Evolutionary conservation across 768 basidiomycete species (phyloP), one percentile per base, ranked within the genome.

Genomic region (Stropharia rugosoannulata): DNA sequence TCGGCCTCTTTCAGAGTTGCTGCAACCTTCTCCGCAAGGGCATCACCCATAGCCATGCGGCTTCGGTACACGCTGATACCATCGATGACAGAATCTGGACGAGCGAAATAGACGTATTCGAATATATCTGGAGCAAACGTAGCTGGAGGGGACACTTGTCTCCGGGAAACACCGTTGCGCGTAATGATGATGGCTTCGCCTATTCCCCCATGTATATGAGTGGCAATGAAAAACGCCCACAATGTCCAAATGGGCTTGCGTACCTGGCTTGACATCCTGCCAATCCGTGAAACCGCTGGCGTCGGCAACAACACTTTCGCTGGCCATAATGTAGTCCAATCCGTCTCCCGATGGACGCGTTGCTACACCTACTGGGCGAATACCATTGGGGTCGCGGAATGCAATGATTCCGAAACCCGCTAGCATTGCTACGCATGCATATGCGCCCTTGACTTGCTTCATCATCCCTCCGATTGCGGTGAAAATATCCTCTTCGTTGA

Each of bases 401-500:
- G 90, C 97, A 67, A 99, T 95, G 57, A 98, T 88, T 0, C 97
- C 97, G 70, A 98, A 98, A 38, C 97, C 97, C 27, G 97, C 96
- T 39, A 99, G 82, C 97, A 99, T 98, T n/a, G 91, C 93, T 10
- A 95, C 89, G 67, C 95, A 98, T 1, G 95, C 96, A 71, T 98
- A 99, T 2, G 94, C 96, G 46, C 97, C 97, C 64, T 82, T 88
- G 69, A 87, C 88, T 59, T 93, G 87, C 55, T 80, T 74, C 88
- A 95, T 98, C 70, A 98, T 81, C 6, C 90, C 89, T 11, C 89
- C 82, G 51, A 98, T 86, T 32, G 97, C 96, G 13, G 86, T 91
- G 73, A 99, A 98, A 62, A 99, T 97, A 72, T 99, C 97, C 63
- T 99, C 97, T 68, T 98, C 96, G 68, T 98, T 98, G 76, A 98